These are phyloP conservation scores for Populus simonii DNA, from an alignment of 345 rosid genomes.

Conservation along the genomic window DNA sequence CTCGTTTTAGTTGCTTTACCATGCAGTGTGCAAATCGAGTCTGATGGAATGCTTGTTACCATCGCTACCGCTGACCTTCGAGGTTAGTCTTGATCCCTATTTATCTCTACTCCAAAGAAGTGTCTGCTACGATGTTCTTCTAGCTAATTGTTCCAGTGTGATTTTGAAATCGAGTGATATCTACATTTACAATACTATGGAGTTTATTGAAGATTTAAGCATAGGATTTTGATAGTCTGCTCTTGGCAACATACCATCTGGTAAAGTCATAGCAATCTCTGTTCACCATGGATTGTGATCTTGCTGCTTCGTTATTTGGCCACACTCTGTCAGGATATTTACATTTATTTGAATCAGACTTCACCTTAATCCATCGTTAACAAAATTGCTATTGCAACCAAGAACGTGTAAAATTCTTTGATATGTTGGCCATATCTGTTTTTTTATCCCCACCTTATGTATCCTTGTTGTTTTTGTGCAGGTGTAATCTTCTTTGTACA, in stretches of 20 bases:
- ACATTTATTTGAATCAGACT: neutral
- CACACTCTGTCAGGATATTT: neutral
- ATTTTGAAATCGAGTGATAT: neutral
- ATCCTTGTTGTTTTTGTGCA: conserved; percentile 15
- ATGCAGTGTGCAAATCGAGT: conserved; percentile 38
- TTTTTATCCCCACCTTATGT: too few species aligned
- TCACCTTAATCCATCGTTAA: neutral
- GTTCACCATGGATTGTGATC: neutral
- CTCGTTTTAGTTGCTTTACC: conserved; percentile 11
- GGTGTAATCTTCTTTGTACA: conserved; percentile 25
- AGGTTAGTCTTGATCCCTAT: conserved; percentile 29
- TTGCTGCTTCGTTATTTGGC: neutral
- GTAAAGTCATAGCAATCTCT: neutral
- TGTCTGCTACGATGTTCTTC: neutral
- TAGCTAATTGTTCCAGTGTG: neutral
- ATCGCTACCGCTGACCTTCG: conserved; percentile 10
- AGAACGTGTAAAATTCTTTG: neutral
- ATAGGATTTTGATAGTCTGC: neutral
- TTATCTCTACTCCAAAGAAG: neutral
- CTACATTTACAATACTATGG: neutral
- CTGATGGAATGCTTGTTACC: conserved; percentile 3
- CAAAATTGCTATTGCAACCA: neutral
- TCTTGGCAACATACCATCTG: neutral
- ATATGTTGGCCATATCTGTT: neutral
- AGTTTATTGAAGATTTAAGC: neutral